phyloP scores from a whole-genome alignment of 148 eudicot genomes.

The Camellia granthamiana region DNA sequence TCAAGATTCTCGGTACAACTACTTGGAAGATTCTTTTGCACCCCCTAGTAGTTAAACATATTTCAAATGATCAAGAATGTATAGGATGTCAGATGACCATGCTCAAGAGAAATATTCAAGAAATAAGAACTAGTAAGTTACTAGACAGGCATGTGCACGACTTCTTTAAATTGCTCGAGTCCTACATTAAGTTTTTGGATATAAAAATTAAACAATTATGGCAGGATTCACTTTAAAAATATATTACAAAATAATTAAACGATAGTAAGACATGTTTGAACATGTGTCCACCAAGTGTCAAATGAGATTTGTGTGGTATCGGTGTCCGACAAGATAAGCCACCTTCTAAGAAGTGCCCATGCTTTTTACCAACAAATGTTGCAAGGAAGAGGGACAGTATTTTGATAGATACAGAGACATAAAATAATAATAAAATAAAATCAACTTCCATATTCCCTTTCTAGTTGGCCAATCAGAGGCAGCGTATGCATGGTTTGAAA shows the following conservation, averaged over 20 bases:
- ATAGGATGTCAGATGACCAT: neutral
- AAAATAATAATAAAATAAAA: neutral
- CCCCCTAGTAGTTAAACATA: constrained; percentile 43
- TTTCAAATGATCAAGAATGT: neutral
- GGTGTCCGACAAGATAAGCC: too few relatives aligned
- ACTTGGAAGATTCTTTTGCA: constrained; percentile 54
- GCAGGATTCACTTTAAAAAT: neutral
- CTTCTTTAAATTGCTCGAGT: too few relatives aligned
- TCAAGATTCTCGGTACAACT: constrained; percentile 64
- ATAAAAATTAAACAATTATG: neutral
- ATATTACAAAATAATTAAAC: neutral
- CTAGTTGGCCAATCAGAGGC: neutral
- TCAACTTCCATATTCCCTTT: neutral
- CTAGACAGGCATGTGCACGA: constrained; percentile 2
- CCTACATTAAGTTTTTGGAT: neutral
- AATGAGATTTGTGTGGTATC: too few relatives aligned
- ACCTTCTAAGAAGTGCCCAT: too few relatives aligned
- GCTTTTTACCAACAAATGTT: neutral
- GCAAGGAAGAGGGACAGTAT: neutral
- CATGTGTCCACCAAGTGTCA: too few relatives aligned
- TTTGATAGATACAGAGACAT: neutral
- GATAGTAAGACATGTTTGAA: too few relatives aligned
- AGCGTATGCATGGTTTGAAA: neutral
- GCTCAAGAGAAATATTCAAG: neutral
- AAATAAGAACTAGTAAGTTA: neutral